Evolutionary conservation across 169 alveolate species (phyloP).

Genomic region (Theileria annulata): DNA sequence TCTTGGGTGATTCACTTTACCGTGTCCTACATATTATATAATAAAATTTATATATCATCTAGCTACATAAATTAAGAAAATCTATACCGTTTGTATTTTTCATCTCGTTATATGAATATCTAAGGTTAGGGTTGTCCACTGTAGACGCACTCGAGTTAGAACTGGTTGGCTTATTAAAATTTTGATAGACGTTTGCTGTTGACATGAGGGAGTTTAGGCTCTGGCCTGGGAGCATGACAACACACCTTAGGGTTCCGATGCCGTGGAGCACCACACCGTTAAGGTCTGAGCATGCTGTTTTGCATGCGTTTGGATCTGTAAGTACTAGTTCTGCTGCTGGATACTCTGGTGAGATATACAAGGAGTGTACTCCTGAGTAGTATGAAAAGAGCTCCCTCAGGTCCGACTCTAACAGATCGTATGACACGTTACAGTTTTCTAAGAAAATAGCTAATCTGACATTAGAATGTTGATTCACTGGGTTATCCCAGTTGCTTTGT

Average conservation of each 20-base stretch:
- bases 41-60: no score
- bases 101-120: background rate
- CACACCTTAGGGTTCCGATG: constrained; percentile 59
- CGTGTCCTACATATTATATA: no score
- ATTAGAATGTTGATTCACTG: constrained; percentile 7
- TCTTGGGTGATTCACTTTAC: background rate
- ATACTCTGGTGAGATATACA: constrained; percentile 16
- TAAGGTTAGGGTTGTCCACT: background rate
- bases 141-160: background rate
- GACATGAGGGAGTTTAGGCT: constrained; percentile 23
- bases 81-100: background rate
- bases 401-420: constrained; percentile 44
- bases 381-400: constrained; percentile 54
- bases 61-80: no score
- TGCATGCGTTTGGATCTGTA: constrained; percentile 20
- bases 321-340: constrained; percentile 59
- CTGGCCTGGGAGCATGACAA: constrained; percentile 37
- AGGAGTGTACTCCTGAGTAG: constrained; percentile 31
- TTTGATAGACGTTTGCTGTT: background rate
- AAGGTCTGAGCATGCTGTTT: constrained; percentile 29
- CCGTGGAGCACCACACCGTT: constrained; percentile 43
- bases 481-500: constrained; percentile 12
- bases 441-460: constrained; percentile 43
- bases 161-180: background rate
- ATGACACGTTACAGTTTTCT: constrained; percentile 25